phyloP scores from a whole-genome alignment of 306 rosid species.

The Malus domestica region ASM211411v1 NC_041801.1:15266501-15267000 shows the following conservation, averaged over 20 bases:
- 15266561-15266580: not conserved
- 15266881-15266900: constrained; percentile 90
- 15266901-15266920: constrained; percentile 75
- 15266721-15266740: constrained; percentile 50
- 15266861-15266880: constrained; percentile 62
- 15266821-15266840: constrained; percentile 77
- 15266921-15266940: constrained; percentile 63
- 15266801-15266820: constrained; percentile 66
- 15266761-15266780: constrained; percentile 52
- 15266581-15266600: not conserved
- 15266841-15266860: constrained; percentile 74
- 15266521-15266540: not conserved
- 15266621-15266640: constrained; percentile 98
- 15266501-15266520: not conserved
- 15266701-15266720: constrained; percentile 74
- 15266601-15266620: constrained; percentile 1
- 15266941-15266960: constrained; percentile 64
- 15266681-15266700: constrained; percentile 78
- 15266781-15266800: constrained; percentile 46
- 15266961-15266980: constrained; percentile 66
- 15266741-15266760: constrained; percentile 40
- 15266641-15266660: constrained; percentile 96
- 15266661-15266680: constrained; percentile 84
- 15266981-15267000: constrained; percentile 59
- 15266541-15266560: not conserved